Percentiles rank a stretch among this genome's conserved stretches.
Conservation (phyloP, 2,329 filamentous ascomycete species). For the Neofusicoccum laricinum region DNA sequence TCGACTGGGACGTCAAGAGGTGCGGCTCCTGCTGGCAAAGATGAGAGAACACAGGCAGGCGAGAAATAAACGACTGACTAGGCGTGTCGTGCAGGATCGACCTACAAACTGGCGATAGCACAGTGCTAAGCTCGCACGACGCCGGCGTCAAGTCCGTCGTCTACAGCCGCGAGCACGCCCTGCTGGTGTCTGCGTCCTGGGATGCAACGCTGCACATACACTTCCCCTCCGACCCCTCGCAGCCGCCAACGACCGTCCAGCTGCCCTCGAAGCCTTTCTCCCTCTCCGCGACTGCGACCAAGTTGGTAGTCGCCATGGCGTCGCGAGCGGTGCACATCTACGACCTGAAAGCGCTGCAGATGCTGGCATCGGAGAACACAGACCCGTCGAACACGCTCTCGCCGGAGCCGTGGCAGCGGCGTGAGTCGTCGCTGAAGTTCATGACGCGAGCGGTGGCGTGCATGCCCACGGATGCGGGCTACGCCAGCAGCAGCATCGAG, state of each 20-base stretch:
- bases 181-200: conserved; percentile 91
- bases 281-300: conserved; percentile 72
- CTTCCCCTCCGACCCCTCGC: conserved; percentile 54
- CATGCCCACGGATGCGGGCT: conserved; percentile 95
- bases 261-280: conserved; percentile 89
- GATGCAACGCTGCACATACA: conserved; percentile 87
- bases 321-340: conserved; percentile 93
- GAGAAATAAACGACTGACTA: conserved; percentile 3
- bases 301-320: conserved; percentile 93
- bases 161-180: conserved; percentile 70
- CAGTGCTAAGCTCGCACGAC: conserved; percentile 72
- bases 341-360: conserved; percentile 68
- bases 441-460: conserved; percentile 90
- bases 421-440: conserved; percentile 93
- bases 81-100: conserved; percentile 55
- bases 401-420: conserved; percentile 82
- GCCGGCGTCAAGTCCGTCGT: conserved; percentile 79
- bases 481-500: conserved; percentile 89
- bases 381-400: conserved; percentile 42
- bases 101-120: conserved; percentile 68
- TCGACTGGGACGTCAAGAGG: conserved; percentile 84
- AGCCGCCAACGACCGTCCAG: conserved; percentile 60
- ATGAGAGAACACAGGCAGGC: not conserved
- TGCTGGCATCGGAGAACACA: conserved; percentile 52
- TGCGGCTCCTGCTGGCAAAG: conserved; percentile 37